Percentiles rank a stretch among this genome's conserved stretches.
Evolutionary conservation across 2,329 filamentous ascomycete species (phyloP).

Genomic region (Cladosporium phlei): DNA sequence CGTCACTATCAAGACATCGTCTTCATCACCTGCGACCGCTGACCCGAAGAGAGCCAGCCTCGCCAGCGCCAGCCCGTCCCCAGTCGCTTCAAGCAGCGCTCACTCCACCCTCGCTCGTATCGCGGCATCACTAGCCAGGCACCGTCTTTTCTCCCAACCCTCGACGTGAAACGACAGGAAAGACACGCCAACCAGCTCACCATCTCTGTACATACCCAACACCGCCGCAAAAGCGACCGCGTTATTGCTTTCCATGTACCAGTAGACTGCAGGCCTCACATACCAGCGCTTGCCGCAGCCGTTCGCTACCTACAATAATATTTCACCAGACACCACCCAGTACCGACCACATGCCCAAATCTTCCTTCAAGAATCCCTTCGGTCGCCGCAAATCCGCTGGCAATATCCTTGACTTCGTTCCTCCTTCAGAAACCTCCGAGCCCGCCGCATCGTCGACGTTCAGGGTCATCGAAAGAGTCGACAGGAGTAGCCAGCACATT

Average conservation of each 20-base stretch:
- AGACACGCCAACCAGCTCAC: slow-evolving; percentile 6
- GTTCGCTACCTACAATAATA: slow-evolving; percentile 4
- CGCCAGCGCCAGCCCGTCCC: background rate
- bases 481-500: slow-evolving; percentile 37
- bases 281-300: slow-evolving; percentile 9
- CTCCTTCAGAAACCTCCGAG: slow-evolving; percentile 15
- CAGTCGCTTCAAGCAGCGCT: background rate
- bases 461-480: slow-evolving; percentile 50
- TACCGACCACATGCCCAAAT: slow-evolving; percentile 46
- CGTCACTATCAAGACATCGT: background rate
- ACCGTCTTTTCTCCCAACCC: slow-evolving; percentile 7
- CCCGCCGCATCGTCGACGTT: slow-evolving; percentile 40
- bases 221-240: too few relatives aligned
- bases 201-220: slow-evolving; percentile 17
- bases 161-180: slow-evolving; percentile 14
- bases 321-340: slow-evolving; percentile 13
- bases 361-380: slow-evolving; percentile 48
- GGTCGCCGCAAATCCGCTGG: slow-evolving; percentile 50
- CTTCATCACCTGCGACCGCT: background rate
- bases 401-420: slow-evolving; percentile 41
- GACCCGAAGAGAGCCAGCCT: background rate
- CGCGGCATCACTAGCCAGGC: slow-evolving; percentile 12
- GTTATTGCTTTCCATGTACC: slow-evolving; percentile 17
- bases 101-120: slow-evolving; percentile 12
- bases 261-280: slow-evolving; percentile 8